Evolutionary conservation across 2,329 filamentous ascomycete species (phyloP), one percentile per base, ranked within the genome.

Genomic region (Colletotrichum tanaceti): DNA sequence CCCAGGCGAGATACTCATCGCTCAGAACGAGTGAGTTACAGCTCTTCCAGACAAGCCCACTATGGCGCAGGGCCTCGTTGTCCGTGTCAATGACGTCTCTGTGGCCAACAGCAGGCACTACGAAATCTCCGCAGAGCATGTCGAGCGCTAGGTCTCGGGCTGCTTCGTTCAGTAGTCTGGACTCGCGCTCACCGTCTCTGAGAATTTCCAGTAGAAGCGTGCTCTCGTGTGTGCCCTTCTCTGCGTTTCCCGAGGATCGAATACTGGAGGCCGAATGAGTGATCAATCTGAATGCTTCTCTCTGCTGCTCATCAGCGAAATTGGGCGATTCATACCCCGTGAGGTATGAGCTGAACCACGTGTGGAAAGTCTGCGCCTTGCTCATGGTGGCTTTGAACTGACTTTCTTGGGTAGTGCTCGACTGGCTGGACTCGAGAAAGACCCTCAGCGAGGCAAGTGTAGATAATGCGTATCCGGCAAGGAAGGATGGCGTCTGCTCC

Each of bases 401-500:
- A 68, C 87, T 93, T 76, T 97, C 93, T 73, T 97, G 93, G 0
- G 93, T 95, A 4, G 91, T 95, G 73, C 89, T 93, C 14, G 92
- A 89, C 73, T 94, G 91, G 39, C 87, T 89, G 1, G 90, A 91
- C 50, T 90, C 87, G 18, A 97, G 82, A 74, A 97, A 94, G 10
- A 90, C 86, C 52, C 90, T 87, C 22, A 98, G 83, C 3, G 93
- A 94, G 3, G 94, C 89, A 4, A 98, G 81, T 0, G 92, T 91
- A 1, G 93, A 93, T 20, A 98, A 81, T 1, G 91, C 87, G 71
- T 94, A 91, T 0, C 94, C 95, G 13, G 92, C 90, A 49, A 97
- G 83, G 73, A 98, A 98, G 0, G 90, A 90, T 0, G 93, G 89
- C 0, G 86, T 84, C 39, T 86, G 83, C 4, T 78, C 80, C 5